phyloP scores from a whole-genome alignment of 1,139 yeast genomes.

The Pichia sp. region DNA sequence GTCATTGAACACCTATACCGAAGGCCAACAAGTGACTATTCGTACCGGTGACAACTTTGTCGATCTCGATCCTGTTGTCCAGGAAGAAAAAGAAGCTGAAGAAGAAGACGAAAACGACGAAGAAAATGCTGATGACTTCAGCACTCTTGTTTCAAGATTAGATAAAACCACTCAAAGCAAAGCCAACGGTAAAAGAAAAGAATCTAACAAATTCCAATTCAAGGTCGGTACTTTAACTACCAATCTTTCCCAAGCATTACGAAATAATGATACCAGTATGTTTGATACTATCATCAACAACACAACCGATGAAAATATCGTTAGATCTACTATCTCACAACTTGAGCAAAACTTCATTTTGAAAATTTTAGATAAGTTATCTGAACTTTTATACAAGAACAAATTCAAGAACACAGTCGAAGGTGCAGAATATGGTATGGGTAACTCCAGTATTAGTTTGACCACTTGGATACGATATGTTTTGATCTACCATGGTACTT shows the following conservation, averaged over 20 bases:
- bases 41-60: slow-evolving; percentile 64
- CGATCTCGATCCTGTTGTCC: slow-evolving; percentile 45
- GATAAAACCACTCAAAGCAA: slow-evolving; percentile 9
- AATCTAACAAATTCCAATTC: slow-evolving; percentile 30
- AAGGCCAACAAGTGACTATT: slow-evolving; percentile 57
- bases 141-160: slow-evolving; percentile 53
- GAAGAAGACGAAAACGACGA: slow-evolving; percentile 41
- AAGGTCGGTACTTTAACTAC: slow-evolving; percentile 65
- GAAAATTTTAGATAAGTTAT: slow-evolving; percentile 71
- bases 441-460: slow-evolving; percentile 33
- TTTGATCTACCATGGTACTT: slow-evolving; percentile 87
- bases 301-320: slow-evolving; percentile 70
- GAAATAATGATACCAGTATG: slow-evolving; percentile 67
- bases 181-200: slow-evolving; percentile 17
- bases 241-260: slow-evolving; percentile 67
- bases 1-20: slow-evolving; percentile 66
- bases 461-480: slow-evolving; percentile 95
- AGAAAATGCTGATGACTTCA: slow-evolving; percentile 42
- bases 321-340: slow-evolving; percentile 36
- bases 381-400: slow-evolving; percentile 74
- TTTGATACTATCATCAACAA: slow-evolving; percentile 77
- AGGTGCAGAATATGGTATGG: slow-evolving; percentile 33
- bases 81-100: slow-evolving; percentile 40
- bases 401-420: slow-evolving; percentile 45
- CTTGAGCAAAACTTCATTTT: slow-evolving; percentile 64